Evolutionary conservation across 192 early-diverging fungal genomes (phyloP).

Genomic region (Coemansia sp.): DNA sequence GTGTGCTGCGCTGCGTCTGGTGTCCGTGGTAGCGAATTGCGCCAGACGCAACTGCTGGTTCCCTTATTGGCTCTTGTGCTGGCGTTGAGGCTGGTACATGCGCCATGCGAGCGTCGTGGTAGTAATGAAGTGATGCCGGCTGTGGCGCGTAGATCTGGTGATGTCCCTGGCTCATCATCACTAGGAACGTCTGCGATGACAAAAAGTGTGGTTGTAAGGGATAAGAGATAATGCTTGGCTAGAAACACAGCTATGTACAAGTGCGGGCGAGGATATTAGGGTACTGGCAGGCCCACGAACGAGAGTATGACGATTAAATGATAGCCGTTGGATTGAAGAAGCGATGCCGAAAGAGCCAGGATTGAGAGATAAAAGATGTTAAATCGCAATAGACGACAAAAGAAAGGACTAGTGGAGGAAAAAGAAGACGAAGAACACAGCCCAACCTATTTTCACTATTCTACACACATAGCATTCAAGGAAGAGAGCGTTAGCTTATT

Average conservation of each 20-base stretch:
- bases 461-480: background rate
- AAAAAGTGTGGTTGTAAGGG: background rate
- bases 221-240: background rate
- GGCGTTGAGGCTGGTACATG: background rate
- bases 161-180: constrained; percentile 3
- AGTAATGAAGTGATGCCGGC: background rate
- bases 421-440: too few relatives aligned
- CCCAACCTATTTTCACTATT: background rate
- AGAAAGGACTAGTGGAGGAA: background rate
- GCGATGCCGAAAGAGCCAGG: too few relatives aligned
- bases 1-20: constrained; percentile 5
- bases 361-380: background rate
- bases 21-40: background rate
- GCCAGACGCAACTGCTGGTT: background rate
- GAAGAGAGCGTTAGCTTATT: background rate
- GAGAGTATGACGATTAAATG: too few relatives aligned
- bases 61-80: background rate
- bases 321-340: too few relatives aligned
- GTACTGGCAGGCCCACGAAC: too few relatives aligned
- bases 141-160: constrained; percentile 9
- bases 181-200: background rate
- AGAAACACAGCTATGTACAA: constrained; percentile 4
- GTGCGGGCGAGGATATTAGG: too few relatives aligned
- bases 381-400: background rate
- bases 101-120: background rate